phyloP scores from a whole-genome alignment of 345 rosid species.

The Eucalyptus viminalis region DNA sequence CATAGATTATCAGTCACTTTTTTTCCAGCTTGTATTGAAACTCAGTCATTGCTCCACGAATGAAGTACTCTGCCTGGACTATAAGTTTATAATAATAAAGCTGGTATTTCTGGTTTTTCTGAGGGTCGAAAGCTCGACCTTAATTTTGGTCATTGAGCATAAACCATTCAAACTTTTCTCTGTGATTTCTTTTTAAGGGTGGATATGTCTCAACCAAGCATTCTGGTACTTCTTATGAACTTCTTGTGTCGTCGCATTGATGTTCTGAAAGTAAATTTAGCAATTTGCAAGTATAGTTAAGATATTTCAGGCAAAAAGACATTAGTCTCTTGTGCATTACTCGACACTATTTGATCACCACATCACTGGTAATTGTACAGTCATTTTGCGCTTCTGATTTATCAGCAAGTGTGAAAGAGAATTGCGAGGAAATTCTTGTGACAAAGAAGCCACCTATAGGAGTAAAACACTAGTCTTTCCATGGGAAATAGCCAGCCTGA shows the following conservation, averaged over 20 bases:
- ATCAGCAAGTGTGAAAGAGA: background rate
- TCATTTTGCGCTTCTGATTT: background rate
- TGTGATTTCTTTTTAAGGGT: background rate
- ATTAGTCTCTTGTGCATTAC: background rate
- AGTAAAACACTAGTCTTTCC: background rate
- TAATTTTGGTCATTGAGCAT: background rate
- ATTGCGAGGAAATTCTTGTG: background rate
- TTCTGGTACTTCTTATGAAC: background rate
- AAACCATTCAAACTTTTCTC: background rate
- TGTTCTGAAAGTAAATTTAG: background rate
- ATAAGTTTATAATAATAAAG: background rate
- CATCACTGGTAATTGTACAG: background rate
- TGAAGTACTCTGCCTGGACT: too few relatives aligned
- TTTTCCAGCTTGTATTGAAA: too few relatives aligned
- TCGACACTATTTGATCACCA: background rate
- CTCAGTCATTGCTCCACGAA: too few relatives aligned
- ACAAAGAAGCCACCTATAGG: background rate
- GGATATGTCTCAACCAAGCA: background rate
- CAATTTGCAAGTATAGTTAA: background rate
- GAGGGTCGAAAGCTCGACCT: background rate
- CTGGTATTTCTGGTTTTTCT: background rate
- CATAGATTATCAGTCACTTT: too few relatives aligned
- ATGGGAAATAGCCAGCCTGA: background rate
- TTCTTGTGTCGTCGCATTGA: background rate
- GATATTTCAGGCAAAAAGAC: background rate